Conservation (phyloP, 495 filamentous ascomycete species). For the Bacidia rubella region DNA sequence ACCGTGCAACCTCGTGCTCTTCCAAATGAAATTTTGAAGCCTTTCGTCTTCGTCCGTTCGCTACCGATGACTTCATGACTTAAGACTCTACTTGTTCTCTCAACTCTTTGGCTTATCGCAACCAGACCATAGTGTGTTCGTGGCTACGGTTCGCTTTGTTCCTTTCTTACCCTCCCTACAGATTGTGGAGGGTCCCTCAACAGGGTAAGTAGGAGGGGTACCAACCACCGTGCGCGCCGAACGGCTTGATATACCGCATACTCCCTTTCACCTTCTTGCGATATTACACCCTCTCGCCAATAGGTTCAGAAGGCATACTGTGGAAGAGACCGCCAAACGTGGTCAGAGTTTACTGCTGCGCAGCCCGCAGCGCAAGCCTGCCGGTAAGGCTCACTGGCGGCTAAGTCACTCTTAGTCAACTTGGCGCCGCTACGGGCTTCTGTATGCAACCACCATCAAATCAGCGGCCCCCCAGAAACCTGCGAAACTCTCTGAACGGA, state of each 20-base stretch:
- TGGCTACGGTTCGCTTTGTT: background rate
- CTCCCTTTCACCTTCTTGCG: too few relatives aligned
- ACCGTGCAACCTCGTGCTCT: background rate
- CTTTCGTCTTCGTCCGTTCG: background rate
- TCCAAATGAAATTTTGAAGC: background rate
- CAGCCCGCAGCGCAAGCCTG: background rate
- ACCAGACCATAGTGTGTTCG: background rate
- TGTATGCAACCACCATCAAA: background rate
- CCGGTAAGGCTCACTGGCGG: background rate
- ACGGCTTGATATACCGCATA: too few relatives aligned
- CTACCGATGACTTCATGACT: background rate
- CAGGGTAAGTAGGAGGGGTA: background rate
- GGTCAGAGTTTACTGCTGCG: background rate
- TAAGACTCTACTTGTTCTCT: background rate
- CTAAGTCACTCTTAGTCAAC: background rate
- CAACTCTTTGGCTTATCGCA: background rate
- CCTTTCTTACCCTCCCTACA: background rate
- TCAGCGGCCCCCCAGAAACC: background rate
- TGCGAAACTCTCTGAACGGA: background rate
- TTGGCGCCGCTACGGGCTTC: background rate
- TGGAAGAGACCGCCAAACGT: background rate
- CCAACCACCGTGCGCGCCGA: background rate
- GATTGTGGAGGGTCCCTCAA: background rate
- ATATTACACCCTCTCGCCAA: too few relatives aligned
- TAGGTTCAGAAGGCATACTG: too few relatives aligned